These are phyloP conservation scores for Backusella sp. DNA, from an alignment of 192 early-diverging fungal species.

Conservation along the genomic window DNA sequence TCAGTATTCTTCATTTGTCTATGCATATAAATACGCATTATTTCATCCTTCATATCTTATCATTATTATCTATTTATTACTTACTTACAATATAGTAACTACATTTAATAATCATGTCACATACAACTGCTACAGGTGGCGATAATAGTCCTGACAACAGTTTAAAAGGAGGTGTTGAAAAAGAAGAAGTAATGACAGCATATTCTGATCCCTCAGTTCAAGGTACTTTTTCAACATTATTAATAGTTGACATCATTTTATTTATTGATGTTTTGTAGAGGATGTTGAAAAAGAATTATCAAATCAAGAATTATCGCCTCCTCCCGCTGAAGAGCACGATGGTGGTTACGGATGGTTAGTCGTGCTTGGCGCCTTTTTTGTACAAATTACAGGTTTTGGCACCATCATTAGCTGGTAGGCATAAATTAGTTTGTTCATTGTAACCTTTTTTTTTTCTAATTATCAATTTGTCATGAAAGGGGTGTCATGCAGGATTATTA, in stretches of 20 bases:
- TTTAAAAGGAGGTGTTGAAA: not conserved
- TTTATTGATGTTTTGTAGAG: not conserved
- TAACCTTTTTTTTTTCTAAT: not conserved
- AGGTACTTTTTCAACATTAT: not conserved
- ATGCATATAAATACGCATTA: not conserved
- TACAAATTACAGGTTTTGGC: constrained; percentile 25
- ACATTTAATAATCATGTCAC: not conserved
- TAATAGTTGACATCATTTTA: not conserved
- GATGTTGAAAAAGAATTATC: not conserved
- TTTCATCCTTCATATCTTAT: not conserved
- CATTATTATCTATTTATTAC: not conserved
- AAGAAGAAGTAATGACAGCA: not conserved
- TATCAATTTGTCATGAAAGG: not conserved
- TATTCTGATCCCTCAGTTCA: not conserved
- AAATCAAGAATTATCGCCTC: not conserved
- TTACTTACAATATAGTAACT: not conserved
- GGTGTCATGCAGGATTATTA: constrained; percentile 38
- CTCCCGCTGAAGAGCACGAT: constrained; percentile 20
- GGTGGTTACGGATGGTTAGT: constrained; percentile 44
- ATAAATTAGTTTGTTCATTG: not conserved
- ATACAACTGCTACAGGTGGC: not conserved
- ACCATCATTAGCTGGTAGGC: constrained; percentile 10
- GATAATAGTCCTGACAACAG: not conserved
- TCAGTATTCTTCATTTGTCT: no score
- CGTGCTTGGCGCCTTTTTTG: constrained; percentile 41